phyloP scores from a whole-genome alignment of 805 yeast genomes.

The Yarrowia yakushimensis region DNA sequence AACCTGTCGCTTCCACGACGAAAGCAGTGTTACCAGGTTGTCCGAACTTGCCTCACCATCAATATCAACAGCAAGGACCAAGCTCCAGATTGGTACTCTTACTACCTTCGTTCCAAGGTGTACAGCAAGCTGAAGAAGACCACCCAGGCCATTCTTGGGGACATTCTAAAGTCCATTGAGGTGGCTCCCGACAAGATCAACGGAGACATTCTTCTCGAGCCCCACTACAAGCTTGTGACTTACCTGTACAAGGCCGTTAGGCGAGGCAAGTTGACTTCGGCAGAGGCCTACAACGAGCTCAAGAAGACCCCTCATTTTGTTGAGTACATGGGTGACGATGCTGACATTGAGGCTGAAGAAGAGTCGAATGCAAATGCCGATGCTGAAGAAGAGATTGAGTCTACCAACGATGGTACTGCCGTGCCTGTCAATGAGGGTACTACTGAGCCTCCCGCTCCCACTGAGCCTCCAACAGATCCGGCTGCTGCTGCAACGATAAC shows the following conservation, averaged over 20 bases:
- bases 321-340: constrained; percentile 29
- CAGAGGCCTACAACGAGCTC: constrained; percentile 44
- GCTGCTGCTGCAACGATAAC: not conserved
- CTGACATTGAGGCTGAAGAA: not conserved
- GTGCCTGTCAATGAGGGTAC: too few relatives aligned
- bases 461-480: not conserved
- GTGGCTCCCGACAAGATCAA: constrained; percentile 31
- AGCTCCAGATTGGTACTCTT: constrained; percentile 57
- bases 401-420: not conserved
- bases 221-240: constrained; percentile 66
- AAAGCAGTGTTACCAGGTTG: constrained; percentile 37
- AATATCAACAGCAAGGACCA: constrained; percentile 47
- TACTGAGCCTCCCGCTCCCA: not conserved
- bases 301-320: constrained; percentile 39
- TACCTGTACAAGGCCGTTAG: constrained; percentile 54
- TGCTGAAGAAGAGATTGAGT: not conserved
- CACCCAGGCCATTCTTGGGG: constrained; percentile 41
- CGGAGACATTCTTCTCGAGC: constrained; percentile 65
- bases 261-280: constrained; percentile 38
- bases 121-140: constrained; percentile 47
- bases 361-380: not conserved
- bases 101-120: constrained; percentile 56
- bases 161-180: constrained; percentile 39
- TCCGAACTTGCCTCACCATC: constrained; percentile 43
- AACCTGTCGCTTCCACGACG: constrained; percentile 23